phyloP scores from a whole-genome alignment of 2,329 filamentous ascomycete species.

The Teratosphaeriaceae sp. region DNA sequence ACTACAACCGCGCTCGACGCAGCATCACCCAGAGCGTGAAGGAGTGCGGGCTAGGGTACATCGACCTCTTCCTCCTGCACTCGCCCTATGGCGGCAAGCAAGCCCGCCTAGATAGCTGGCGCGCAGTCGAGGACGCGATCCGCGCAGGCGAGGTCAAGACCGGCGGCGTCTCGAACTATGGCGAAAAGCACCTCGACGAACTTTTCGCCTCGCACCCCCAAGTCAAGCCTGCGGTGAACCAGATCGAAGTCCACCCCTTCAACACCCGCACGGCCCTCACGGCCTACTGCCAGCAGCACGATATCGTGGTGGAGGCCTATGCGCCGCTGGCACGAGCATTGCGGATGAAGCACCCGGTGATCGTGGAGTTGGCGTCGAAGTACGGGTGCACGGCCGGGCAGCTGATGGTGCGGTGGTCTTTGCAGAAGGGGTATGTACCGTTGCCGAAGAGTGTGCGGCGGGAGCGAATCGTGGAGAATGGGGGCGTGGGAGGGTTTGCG shows the following conservation, averaged over 20 bases:
- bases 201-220: constrained; percentile 57
- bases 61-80: constrained; percentile 75
- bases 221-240: constrained; percentile 64
- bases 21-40: constrained; percentile 61
- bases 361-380: constrained; percentile 57
- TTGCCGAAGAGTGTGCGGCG: constrained; percentile 64
- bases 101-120: constrained; percentile 66
- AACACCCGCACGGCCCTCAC: constrained; percentile 65
- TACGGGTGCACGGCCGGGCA: constrained; percentile 67
- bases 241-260: constrained; percentile 79
- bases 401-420: constrained; percentile 68
- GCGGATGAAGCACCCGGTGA: constrained; percentile 60
- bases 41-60: constrained; percentile 62
- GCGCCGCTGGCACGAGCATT: constrained; percentile 67
- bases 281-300: constrained; percentile 57
- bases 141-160: constrained; percentile 62
- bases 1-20: constrained; percentile 60
- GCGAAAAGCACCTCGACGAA: constrained; percentile 66
- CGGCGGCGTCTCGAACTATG: constrained; percentile 74
- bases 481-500: constrained; percentile 52
- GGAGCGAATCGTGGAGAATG: constrained; percentile 60
- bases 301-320: constrained; percentile 71
- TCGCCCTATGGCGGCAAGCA: constrained; percentile 68
- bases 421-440: constrained; percentile 67
- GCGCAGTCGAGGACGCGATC: constrained; percentile 69